Evolutionary conservation across 257 asterid genomes (phyloP).

Genomic region (Plantago elongata): DNA sequence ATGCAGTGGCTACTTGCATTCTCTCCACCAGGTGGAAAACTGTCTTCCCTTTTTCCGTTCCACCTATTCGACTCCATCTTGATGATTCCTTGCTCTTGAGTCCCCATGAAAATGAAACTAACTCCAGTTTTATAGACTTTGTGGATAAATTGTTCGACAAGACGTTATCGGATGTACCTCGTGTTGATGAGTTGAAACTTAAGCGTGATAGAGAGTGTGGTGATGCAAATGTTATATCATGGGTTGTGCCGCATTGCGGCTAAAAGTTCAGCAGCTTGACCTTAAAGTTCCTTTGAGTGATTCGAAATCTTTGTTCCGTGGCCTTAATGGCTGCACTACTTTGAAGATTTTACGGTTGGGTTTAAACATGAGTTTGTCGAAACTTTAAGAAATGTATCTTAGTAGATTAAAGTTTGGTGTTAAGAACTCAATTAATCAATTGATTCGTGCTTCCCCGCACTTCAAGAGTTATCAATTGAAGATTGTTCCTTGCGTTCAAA

Average conservation of each 20-base stretch:
- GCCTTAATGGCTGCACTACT: neutral
- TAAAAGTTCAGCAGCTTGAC: neutral
- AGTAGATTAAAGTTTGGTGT: neutral
- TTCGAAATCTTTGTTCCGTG: neutral
- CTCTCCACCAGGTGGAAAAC: constrained; percentile 8
- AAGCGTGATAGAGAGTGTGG: neutral
- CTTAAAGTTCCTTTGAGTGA: neutral
- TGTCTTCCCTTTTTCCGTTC: neutral
- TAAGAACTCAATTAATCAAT: neutral
- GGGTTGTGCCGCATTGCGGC: neutral
- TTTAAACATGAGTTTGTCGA: neutral
- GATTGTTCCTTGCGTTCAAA: neutral
- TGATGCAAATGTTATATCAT: neutral
- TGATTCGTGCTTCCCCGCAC: neutral
- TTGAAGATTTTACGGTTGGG: neutral
- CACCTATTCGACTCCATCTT: neutral
- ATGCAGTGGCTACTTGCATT: neutral
- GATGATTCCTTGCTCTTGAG: neutral
- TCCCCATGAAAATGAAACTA: neutral
- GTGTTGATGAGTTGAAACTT: neutral
- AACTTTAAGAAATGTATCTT: neutral
- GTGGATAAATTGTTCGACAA: neutral
- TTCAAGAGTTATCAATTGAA: neutral
- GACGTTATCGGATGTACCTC: neutral
- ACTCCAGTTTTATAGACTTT: neutral